Evolutionary conservation across 2,329 filamentous ascomycete genomes (phyloP), one percentile per base, ranked within the genome.

Genomic region (Achaetomium macrosporum): DNA sequence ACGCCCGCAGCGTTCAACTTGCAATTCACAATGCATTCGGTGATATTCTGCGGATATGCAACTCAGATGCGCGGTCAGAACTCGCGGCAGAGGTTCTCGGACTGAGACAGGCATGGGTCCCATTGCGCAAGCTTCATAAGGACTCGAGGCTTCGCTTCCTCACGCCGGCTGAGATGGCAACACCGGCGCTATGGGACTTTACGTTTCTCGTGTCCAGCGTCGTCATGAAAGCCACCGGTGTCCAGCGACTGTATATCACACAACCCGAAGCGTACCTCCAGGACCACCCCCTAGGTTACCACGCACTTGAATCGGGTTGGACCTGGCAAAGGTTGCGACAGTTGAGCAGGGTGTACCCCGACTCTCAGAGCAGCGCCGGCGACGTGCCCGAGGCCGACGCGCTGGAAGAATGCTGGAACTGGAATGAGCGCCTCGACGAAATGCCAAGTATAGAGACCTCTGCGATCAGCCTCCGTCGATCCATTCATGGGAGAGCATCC

Each of bases 181-280:
- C 84, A 1, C 81, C 86, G 0, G 78, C 83, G 1, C 68, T 83
- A 2, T 92, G 88, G 88, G 81, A 83, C 47, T 80, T 84, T 2
- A 74, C 80, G 10, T 91, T 91, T 57, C 74, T 92, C 29, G 76
- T 76, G 46, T 83, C 85, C 1, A 82, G 79, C 44, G 80, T 90
- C 36, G 79, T 88, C 62, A 91, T 91, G 87, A 82, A 84, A 62
- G 77, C 82, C 30, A 76, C 79, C 10, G 76, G 79, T 20, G 68
- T 74, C 57, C 82, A 83, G 56, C 78, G 87, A 9, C 76, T 92
- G 12, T 92, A 87, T 68, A 76, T 91, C 53, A 92, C 88, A 1
- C 85, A 88, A 54, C 80, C 84, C 3, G 83, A 87, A 59, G 84
- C 85, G 1, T 92, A 92, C 59, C 70, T 88, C 2, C 88, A 92